Evolutionary conservation across 352 stramenopile genomes (phyloP), one percentile per base, ranked within the genome.

Genomic region (Phytophthora litchii): DNA sequence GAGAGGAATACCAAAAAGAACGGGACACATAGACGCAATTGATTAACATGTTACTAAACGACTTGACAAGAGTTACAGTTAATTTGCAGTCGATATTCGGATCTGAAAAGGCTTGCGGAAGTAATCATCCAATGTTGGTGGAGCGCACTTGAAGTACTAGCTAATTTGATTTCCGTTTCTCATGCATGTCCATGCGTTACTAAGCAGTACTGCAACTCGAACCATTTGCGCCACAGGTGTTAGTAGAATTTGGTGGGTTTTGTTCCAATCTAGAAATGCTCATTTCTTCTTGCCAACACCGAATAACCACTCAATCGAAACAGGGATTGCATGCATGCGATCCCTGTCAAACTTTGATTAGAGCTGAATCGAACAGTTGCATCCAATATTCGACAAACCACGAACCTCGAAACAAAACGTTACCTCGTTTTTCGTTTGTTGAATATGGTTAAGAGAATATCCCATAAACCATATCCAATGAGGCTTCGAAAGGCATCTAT

Each of bases 301-400:
- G 21, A 59, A 64, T 8, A 59, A 2, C 38, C 56, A 64, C 17
- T 64, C 48, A 12, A 65, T 48, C 12, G 48, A 65, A 5, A 59
- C 34, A 5, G 31, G 41, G n/a, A n/a, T n/a, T n/a, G n/a, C n/a
- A n/a, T n/a, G n/a, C n/a, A n/a, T n/a, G n/a, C n/a, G n/a, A n/a
- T n/a, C n/a, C n/a, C n/a, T n/a, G n/a, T n/a, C n/a, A n/a, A n/a
- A n/a, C n/a, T n/a, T n/a, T n/a, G n/a, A n/a, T n/a, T n/a, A n/a
- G n/a, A n/a, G n/a, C n/a, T n/a, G n/a, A n/a, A n/a, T n/a, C n/a
- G n/a, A n/a, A n/a, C n/a, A n/a, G n/a, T n/a, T n/a, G n/a, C n/a
- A n/a, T n/a, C n/a, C n/a, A n/a, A n/a, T n/a, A n/a, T n/a, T n/a
- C n/a, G n/a, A n/a, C n/a, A n/a, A n/a, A n/a, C n/a, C n/a, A n/a